Evolutionary conservation across 495 filamentous ascomycete species (phyloP).

Genomic region (Talaromyces trachyspermus): DNA sequence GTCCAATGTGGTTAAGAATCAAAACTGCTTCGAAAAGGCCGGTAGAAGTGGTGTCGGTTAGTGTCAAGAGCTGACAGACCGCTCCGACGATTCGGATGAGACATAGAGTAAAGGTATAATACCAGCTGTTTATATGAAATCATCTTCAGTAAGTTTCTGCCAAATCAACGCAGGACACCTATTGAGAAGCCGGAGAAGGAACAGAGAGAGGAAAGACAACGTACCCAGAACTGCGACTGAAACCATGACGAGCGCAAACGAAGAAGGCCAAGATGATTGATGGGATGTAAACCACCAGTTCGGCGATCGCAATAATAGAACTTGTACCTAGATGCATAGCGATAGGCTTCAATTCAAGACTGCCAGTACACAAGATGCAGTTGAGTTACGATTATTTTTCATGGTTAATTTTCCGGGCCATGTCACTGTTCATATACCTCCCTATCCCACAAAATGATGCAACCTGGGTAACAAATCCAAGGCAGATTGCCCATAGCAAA

Average conservation of each 20-base stretch:
- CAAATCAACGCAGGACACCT: background rate
- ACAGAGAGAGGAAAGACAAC: background rate
- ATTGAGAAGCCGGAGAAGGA: background rate
- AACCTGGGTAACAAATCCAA: too few species aligned
- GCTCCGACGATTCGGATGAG: background rate
- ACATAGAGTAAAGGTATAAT: slow-evolving; percentile 4
- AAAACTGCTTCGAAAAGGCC: background rate
- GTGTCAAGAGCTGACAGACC: background rate
- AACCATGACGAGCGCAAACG: background rate
- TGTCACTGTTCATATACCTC: too few species aligned
- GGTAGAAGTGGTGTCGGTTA: background rate
- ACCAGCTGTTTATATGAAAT: background rate
- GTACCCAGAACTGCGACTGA: slow-evolving; percentile 5
- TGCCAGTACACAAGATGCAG: too few species aligned
- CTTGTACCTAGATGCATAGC: background rate
- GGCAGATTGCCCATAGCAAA: too few species aligned
- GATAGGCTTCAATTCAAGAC: too few species aligned
- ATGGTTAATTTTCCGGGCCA: too few species aligned
- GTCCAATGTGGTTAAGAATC: slow-evolving; percentile 1
- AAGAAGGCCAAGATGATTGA: background rate
- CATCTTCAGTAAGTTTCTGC: background rate
- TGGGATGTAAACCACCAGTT: background rate
- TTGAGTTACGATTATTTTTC: too few species aligned
- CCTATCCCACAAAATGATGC: too few species aligned
- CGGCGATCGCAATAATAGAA: background rate